Percentiles rank a stretch among this genome's conserved stretches.
These are phyloP conservation scores for Micractinium conductrix DNA, from an alignment of 139 green algal genomes.

Conservation along the genomic window DNA sequence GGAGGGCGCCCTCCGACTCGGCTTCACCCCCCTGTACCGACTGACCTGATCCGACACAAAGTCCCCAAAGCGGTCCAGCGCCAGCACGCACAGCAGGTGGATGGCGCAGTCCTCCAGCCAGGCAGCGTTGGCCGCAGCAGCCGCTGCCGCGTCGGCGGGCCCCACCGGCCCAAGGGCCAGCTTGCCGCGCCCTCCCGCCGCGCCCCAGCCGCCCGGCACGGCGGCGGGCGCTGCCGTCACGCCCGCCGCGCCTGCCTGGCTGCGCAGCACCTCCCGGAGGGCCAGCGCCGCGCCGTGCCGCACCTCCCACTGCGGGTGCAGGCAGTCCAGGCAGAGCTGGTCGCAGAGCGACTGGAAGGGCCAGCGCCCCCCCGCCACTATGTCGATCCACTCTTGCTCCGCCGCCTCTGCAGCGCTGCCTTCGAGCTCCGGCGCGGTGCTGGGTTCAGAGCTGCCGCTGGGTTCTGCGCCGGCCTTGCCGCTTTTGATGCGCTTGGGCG, in stretches of 20 bases:
- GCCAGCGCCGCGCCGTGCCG: constrained; percentile 89
- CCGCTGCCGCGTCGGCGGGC: constrained; percentile 44
- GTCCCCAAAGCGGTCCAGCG: constrained; percentile 95
- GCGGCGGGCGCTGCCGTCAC: constrained; percentile 32
- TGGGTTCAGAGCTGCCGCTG: too few species aligned
- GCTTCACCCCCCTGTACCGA: not conserved
- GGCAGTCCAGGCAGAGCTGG: constrained; percentile 75
- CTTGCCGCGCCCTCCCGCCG: constrained; percentile 45
- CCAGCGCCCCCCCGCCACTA: constrained; percentile 72
- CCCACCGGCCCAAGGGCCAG: constrained; percentile 51
- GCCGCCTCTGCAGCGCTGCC: not conserved
- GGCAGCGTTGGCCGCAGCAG: constrained; percentile 58
- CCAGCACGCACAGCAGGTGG: constrained; percentile 90
- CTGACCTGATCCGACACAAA: constrained; percentile 90
- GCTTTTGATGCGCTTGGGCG: not conserved
- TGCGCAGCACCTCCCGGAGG: constrained; percentile 83
- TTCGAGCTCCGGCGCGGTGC: not conserved
- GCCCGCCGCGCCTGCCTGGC: constrained; percentile 64
- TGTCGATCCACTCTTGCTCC: constrained; percentile 57
- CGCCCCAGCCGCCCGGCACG: constrained; percentile 41
- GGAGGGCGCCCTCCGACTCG: too few species aligned
- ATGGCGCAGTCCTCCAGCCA: constrained; percentile 88
- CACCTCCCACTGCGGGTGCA: constrained; percentile 55
- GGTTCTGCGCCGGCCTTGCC: not conserved
- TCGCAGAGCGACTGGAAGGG: constrained; percentile 84